phyloP scores from a whole-genome alignment of 176 grass and related monocot genomes.

The Neostapfia colusana region DNA sequence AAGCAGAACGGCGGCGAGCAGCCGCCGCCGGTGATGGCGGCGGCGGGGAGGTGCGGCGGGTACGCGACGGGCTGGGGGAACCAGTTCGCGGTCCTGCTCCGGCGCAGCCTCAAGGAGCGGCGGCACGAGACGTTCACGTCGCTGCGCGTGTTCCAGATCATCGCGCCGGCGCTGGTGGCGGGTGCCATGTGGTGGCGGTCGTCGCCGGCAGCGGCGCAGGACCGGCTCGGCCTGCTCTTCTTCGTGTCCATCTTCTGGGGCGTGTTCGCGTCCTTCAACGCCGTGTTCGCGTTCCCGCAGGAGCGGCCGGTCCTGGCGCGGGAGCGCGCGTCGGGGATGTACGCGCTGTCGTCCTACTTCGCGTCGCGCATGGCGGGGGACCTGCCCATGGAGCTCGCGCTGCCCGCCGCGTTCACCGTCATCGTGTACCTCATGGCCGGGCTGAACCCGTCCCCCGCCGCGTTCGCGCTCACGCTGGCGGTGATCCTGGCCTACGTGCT shows the following conservation, averaged over 20 bases:
- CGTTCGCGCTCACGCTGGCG: conserved; percentile 68
- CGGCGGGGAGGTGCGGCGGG: conserved; percentile 19
- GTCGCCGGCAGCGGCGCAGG: conserved; percentile 47
- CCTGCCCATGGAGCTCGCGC: conserved; percentile 93
- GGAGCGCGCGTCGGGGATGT: conserved; percentile 86
- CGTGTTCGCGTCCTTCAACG: conserved; percentile 95
- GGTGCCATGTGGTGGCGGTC: conserved; percentile 97
- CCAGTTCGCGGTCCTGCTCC: conserved; percentile 84
- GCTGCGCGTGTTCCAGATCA: conserved; percentile 80
- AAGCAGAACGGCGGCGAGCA: background rate
- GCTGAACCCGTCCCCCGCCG: conserved; percentile 50
- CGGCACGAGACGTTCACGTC: conserved; percentile 93
- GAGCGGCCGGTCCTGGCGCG: conserved; percentile 64
- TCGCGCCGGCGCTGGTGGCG: conserved; percentile 69
- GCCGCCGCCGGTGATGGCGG: background rate
- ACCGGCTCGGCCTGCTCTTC: conserved; percentile 93
- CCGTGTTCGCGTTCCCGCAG: conserved; percentile 89
- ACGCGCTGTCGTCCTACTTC: conserved; percentile 89
- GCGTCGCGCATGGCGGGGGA: conserved; percentile 76
- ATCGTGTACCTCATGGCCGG: conserved; percentile 92
- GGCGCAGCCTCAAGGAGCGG: conserved; percentile 86
- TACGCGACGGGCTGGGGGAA: conserved; percentile 55
- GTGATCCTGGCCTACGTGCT: conserved; percentile 76
- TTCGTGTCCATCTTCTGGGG: conserved; percentile 99
- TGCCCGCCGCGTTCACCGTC: conserved; percentile 64